Percentiles rank a stretch among this genome's conserved stretches.
Conservation (phyloP, 441 rosid species). For the Pelargonium fulgidum region DNA sequence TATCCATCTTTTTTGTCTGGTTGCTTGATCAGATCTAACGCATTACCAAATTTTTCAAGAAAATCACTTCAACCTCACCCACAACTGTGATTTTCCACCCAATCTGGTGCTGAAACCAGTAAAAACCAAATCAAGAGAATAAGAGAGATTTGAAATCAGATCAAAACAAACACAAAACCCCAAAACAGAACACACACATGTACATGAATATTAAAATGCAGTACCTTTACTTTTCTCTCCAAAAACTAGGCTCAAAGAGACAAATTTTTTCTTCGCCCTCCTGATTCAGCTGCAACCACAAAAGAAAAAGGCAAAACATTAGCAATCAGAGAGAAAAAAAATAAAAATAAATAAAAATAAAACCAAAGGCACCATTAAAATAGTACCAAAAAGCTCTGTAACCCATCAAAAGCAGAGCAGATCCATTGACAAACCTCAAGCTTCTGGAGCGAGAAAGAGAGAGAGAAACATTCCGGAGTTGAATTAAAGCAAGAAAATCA, state of each 20-base stretch:
- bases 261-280: not conserved
- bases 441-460: not conserved
- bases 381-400: not conserved
- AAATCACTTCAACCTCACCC: not conserved
- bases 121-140: not conserved
- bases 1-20: not conserved
- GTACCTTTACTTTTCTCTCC: not conserved
- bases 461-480: not conserved
- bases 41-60: not conserved
- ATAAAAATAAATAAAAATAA: too few species aligned
- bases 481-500: slow-evolving; percentile 4
- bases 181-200: not conserved
- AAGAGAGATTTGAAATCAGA: slow-evolving; percentile 1
- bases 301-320: slow-evolving; percentile 1
- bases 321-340: not conserved
- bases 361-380: not conserved
- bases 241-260: not conserved
- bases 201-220: not conserved
- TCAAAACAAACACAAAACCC: slow-evolving; percentile 6
- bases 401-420: not conserved
- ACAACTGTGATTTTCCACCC: not conserved
- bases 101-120: not conserved
- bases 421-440: not conserved
- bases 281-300: slow-evolving; percentile 7
- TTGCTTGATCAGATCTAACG: slow-evolving; percentile 6